Conservation (phyloP, 768 basidiomycete species). For the Daedaleopsis nitida region DNA sequence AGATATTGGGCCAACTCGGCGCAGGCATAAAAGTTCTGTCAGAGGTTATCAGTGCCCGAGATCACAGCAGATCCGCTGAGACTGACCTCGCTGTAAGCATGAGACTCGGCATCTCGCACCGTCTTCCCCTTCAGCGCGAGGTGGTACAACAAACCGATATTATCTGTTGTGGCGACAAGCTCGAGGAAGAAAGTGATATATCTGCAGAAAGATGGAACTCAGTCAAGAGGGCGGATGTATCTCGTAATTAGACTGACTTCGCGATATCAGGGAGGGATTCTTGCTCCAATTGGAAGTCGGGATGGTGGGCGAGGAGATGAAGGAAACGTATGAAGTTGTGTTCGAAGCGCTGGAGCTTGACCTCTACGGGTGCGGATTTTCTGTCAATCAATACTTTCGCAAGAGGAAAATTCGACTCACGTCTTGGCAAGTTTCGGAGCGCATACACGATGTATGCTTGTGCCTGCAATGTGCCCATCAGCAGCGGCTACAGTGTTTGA, state of each 20-base stretch:
- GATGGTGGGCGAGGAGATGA: conserved; percentile 90
- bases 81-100: conserved; percentile 68
- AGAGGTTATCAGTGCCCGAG: not conserved
- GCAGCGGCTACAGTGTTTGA: conserved; percentile 10
- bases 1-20: conserved; percentile 90
- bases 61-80: not conserved
- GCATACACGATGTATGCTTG: conserved; percentile 54
- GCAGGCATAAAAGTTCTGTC: conserved; percentile 82
- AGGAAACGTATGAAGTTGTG: conserved; percentile 83
- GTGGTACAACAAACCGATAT: conserved; percentile 80
- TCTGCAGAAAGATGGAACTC: conserved; percentile 40
- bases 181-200: conserved; percentile 90
- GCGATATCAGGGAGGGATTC: conserved; percentile 78
- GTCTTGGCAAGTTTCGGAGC: conserved; percentile 47
- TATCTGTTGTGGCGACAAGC: conserved; percentile 75
- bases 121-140: conserved; percentile 85
- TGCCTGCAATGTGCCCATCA: conserved; percentile 41
- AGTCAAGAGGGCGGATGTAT: not conserved
- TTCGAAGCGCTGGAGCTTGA: conserved; percentile 72
- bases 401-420: conserved; percentile 30
- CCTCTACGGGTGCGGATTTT: conserved; percentile 34
- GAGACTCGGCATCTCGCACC: conserved; percentile 75
- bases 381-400: not conserved
- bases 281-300: conserved; percentile 74
- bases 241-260: conserved; percentile 53